A percentile compares a stretch with the other conserved stretches of the same genome.
phyloP scores from a whole-genome alignment of 805 yeast species.

The Scheffersomyces amazonensis region DNA sequence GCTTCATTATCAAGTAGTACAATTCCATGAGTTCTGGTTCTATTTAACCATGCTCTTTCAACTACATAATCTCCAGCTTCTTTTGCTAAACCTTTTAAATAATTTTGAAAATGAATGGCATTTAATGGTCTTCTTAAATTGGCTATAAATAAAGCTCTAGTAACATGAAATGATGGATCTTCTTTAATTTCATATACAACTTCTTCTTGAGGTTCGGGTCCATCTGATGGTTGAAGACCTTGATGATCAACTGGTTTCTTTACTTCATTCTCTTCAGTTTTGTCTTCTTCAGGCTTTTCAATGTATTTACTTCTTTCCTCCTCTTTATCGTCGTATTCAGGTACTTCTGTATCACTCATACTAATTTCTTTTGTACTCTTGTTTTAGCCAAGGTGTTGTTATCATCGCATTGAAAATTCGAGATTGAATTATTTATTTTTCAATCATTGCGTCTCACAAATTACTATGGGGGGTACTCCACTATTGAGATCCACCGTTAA shows the following conservation, averaged over 20 bases:
- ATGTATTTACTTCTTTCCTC: slow-evolving; percentile 1
- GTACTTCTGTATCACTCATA: slow-evolving; percentile 14
- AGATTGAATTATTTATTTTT: too few species aligned
- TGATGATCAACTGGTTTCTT: slow-evolving; percentile 15
- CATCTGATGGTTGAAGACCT: slow-evolving; percentile 12
- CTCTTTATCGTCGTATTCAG: slow-evolving; percentile 7
- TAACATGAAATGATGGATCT: slow-evolving; percentile 30
- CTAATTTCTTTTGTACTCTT: too few species aligned
- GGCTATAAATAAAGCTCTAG: slow-evolving; percentile 45
- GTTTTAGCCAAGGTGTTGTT: too few species aligned
- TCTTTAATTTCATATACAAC: slow-evolving; percentile 33
- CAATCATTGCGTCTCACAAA: too few species aligned
- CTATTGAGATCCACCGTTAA: too few species aligned
- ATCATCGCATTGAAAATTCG: too few species aligned
- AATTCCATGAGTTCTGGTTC: slow-evolving; percentile 39
- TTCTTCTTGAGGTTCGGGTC: slow-evolving; percentile 17
- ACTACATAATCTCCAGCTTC: slow-evolving; percentile 15
- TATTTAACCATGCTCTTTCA: slow-evolving; percentile 46
- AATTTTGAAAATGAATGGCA: slow-evolving; percentile 34
- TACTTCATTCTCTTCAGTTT: slow-evolving; percentile 2
- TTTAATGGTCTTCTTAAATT: slow-evolving; percentile 39
- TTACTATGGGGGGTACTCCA: too few species aligned
- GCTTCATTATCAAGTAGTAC: slow-evolving; percentile 37
- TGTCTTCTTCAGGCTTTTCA: not conserved
- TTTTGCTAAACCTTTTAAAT: slow-evolving; percentile 28